Evolutionary conservation across 495 filamentous ascomycete genomes (phyloP), one percentile per base, ranked within the genome.

Genomic region (Tricharina praecox): DNA sequence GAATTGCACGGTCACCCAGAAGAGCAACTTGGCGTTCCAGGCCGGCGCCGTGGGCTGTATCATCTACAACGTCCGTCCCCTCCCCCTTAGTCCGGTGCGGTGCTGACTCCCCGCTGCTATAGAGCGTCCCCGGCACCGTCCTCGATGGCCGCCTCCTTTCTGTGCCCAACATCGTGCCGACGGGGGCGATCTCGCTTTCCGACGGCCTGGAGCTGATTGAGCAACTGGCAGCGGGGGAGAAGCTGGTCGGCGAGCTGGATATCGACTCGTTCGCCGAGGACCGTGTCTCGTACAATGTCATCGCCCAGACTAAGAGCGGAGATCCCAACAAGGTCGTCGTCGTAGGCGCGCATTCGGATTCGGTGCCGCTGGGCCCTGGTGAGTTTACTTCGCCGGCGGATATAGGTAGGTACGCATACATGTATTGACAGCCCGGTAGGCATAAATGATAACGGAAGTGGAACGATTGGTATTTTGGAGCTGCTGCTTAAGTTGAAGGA

Each of bases 41-140:
- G 71, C 72, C 1, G 76, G 75, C 32, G 76, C 75, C 10, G 55
- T 73, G 33, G 76, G 71, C n/a, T 73, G 72, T 0, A 64, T 80
- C 0, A 63, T 80, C 8, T 78, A 73, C 55, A 79, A 79, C 55
- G 68, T 49, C 30, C 10, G 45, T 33, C 11, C 5, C 21, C n/a
- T 25, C 26, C 23, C 18, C 8, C 13, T 36, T 34, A 3, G 16
- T 8, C 16, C 8, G 19, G 33, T 16, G 30, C 16, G 15, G 15
- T 15, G 9, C 25, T 48, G 23, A 39, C 16, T n/a, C 11, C 18
- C n/a, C n/a, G 8, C 8, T 20, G 28, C 4, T 2, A 20, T 32
- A 51, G 49, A 47, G 45, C 20, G 39, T 53, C 7, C 19, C 36
- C 3, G 52, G 52, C 35, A 47, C 40, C 1, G 43, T 50, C 18